Evolutionary conservation across 2,329 filamentous ascomycete genomes (phyloP).

Genomic region (Aspergillus fijiensis): DNA sequence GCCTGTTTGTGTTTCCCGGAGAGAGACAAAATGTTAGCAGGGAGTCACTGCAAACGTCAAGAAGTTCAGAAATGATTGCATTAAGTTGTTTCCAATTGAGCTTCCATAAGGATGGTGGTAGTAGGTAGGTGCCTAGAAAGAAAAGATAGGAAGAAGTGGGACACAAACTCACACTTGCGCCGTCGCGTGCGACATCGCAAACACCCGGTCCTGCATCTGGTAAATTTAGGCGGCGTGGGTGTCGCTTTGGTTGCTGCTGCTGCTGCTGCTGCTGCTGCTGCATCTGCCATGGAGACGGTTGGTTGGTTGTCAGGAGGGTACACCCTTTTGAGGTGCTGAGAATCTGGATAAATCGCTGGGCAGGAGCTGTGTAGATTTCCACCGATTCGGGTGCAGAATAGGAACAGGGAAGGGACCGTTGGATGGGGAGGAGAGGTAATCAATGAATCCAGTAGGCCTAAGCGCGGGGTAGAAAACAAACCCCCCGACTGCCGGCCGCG

Average conservation of each 20-base stretch:
- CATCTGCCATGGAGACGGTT: neutral
- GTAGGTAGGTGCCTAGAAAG: neutral
- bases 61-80: no score
- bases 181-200: slow-evolving; percentile 51
- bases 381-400: neutral
- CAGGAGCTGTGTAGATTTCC: no score
- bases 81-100: no score
- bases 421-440: no score
- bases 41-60: neutral
- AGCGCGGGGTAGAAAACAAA: neutral
- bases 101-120: neutral
- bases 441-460: neutral
- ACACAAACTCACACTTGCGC: slow-evolving; percentile 47
- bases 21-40: neutral
- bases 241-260: neutral
- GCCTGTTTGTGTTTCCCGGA: slow-evolving; percentile 34
- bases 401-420: neutral
- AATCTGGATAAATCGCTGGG: neutral
- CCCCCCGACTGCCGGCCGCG: neutral
- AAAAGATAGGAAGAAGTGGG: neutral
- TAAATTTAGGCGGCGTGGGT: slow-evolving; percentile 14
- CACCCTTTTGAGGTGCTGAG: no score
- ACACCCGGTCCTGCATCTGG: slow-evolving; percentile 45
- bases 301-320: neutral
- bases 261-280: neutral